These are phyloP conservation scores for Achlya hypogyna DNA, from an alignment of 352 stramenopile species.

Conservation along the genomic window DNA sequence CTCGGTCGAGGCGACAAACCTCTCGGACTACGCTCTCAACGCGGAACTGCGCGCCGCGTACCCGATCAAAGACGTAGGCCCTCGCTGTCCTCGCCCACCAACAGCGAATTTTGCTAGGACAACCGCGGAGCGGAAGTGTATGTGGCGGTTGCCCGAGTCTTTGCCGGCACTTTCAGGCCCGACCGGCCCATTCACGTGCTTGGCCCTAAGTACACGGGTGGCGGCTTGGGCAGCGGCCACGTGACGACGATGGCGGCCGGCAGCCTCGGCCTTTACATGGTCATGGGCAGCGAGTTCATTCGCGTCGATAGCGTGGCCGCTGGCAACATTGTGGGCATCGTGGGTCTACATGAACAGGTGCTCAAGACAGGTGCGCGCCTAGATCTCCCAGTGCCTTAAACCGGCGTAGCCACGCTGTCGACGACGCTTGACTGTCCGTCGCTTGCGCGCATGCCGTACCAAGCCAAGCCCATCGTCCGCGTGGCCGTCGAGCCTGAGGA, in stretches of 20 bases:
- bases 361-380: conserved; percentile 55
- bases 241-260: conserved; percentile 40
- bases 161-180: conserved; percentile 70
- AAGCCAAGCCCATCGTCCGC: conserved; percentile 88
- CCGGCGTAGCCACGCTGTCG: conserved; percentile 64
- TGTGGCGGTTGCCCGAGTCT: conserved; percentile 87
- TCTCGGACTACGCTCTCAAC: conserved; percentile 58
- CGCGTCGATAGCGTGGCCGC: conserved; percentile 66
- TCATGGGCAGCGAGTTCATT: conserved; percentile 87
- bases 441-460: conserved; percentile 81
- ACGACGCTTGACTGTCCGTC: conserved; percentile 70
- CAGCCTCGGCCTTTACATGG: conserved; percentile 80
- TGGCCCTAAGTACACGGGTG: conserved; percentile 83
- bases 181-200: conserved; percentile 69
- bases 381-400: not conserved
- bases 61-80: conserved; percentile 32
- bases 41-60: conserved; percentile 25
- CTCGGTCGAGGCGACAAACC: conserved; percentile 74
- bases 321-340: conserved; percentile 85
- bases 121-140: conserved; percentile 49
- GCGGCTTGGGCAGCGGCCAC: conserved; percentile 35
- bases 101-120: conserved; percentile 9
- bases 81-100: not conserved
- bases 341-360: conserved; percentile 79
- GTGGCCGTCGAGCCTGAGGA: conserved; percentile 86